Evolutionary conservation across 306 rosid genomes (phyloP).

Genomic region (Hippophae tibetana): DNA sequence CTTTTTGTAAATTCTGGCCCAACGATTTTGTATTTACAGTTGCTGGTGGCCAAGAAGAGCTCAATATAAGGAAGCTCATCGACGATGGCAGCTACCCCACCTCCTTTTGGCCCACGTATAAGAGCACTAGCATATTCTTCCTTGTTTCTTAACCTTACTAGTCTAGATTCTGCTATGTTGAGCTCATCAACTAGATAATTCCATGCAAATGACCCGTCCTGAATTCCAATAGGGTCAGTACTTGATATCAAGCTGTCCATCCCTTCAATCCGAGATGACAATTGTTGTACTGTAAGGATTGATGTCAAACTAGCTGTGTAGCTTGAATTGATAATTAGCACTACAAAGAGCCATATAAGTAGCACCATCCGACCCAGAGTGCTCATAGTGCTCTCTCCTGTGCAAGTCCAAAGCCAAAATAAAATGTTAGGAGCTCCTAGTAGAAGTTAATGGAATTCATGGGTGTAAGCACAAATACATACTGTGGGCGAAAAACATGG

Average conservation of each 20-base stretch:
- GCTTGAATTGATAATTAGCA: conserved; percentile 83
- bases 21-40: conserved; percentile 53
- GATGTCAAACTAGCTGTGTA: conserved; percentile 94
- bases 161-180: conserved; percentile 51
- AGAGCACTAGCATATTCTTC: conserved; percentile 47
- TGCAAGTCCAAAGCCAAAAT: conserved; percentile 21
- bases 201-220: conserved; percentile 64
- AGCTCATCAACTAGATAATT: conserved; percentile 60
- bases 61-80: conserved; percentile 85
- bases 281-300: conserved; percentile 69
- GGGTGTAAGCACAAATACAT: conserved; percentile 20
- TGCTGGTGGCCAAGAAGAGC: conserved; percentile 40
- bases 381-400: conserved; percentile 77
- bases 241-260: conserved; percentile 60
- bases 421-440: conserved; percentile 11
- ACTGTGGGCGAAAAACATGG: conserved; percentile 90
- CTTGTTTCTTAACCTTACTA: conserved; percentile 39
- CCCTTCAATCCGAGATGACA: conserved; percentile 66
- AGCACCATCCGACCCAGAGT: conserved; percentile 71
- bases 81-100: conserved; percentile 79
- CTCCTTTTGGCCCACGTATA: conserved; percentile 42
- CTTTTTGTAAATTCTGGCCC: conserved; percentile 84
- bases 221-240: conserved; percentile 62
- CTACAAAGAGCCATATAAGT: conserved; percentile 80
- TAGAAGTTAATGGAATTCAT: neutral